These are phyloP conservation scores for Boletus barrowsii DNA, from an alignment of 768 basidiomycete genomes.

Conservation along the genomic window DNA sequence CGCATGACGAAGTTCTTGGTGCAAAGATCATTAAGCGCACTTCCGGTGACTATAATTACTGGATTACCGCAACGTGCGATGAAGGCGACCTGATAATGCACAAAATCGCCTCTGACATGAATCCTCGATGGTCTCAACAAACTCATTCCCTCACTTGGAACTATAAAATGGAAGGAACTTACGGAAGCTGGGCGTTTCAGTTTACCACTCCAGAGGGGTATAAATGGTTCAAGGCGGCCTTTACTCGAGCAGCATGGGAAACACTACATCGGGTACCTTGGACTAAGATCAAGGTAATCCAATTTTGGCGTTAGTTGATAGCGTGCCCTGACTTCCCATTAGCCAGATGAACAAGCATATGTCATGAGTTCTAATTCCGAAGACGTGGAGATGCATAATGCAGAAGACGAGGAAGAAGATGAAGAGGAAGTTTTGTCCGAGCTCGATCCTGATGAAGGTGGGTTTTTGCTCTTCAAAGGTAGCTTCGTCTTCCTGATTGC, in stretches of 20 bases:
- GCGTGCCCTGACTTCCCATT: neutral
- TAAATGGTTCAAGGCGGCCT: constrained; percentile 53
- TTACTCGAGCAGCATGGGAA: constrained; percentile 80
- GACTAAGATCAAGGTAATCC: constrained; percentile 72
- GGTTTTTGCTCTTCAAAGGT: constrained; percentile 9
- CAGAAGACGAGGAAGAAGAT: constrained; percentile 69
- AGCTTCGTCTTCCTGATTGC: constrained; percentile 25
- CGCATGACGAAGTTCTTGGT: constrained; percentile 49
- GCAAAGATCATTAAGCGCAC: constrained; percentile 52
- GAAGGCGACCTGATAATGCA: constrained; percentile 57
- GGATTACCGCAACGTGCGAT: constrained; percentile 52
- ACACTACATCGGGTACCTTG: constrained; percentile 67
- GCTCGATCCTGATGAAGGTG: constrained; percentile 64
- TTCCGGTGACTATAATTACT: constrained; percentile 50
- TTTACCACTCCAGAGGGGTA: constrained; percentile 60
- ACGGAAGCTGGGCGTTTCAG: constrained; percentile 81
- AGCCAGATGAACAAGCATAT: constrained; percentile 87
- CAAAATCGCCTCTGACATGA: constrained; percentile 64
- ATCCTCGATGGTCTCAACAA: constrained; percentile 60
- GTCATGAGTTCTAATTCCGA: constrained; percentile 71
- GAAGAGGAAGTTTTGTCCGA: constrained; percentile 75
- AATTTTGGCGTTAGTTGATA: neutral
- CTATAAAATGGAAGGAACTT: constrained; percentile 51
- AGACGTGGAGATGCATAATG: constrained; percentile 87
- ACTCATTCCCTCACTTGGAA: constrained; percentile 88